These are phyloP conservation scores for Corylus americana DNA, from an alignment of 306 rosid species.

Conservation along the genomic window DNA sequence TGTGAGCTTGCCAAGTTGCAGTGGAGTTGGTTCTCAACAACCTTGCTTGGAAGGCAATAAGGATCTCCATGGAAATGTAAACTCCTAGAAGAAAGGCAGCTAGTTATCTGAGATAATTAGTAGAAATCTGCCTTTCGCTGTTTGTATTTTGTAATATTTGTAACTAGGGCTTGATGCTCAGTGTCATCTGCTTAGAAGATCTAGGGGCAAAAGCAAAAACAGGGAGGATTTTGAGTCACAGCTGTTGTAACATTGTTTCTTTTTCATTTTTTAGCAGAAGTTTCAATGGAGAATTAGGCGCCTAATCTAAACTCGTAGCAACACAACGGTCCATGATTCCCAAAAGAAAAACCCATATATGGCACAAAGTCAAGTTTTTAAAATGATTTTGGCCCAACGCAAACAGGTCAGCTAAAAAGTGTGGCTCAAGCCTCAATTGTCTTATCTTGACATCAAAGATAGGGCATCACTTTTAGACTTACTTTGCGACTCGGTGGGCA, in stretches of 20 bases:
- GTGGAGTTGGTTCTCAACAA: conserved; percentile 49
- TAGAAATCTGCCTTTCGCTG: conserved; percentile 6
- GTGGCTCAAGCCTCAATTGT: too few species aligned
- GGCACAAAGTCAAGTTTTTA: background rate
- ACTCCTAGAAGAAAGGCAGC: conserved; percentile 30
- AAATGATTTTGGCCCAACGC: background rate
- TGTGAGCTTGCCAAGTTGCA: conserved; percentile 37
- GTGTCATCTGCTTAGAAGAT: conserved; percentile 21
- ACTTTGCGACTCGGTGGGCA: too few species aligned
- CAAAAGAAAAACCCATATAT: background rate
- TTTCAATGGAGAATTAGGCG: background rate
- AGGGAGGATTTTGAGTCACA: conserved; percentile 7
- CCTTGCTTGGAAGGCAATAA: conserved; percentile 47
- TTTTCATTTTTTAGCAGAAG: background rate
- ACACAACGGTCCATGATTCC: background rate
- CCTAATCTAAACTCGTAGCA: background rate
- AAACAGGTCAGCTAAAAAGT: too few species aligned
- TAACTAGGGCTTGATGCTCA: conserved; percentile 17
- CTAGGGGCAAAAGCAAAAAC: conserved; percentile 17
- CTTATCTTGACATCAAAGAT: too few species aligned
- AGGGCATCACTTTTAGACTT: too few species aligned
- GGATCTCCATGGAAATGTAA: conserved; percentile 54
- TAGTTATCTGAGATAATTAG: conserved; percentile 18
- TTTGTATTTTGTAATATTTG: conserved; percentile 30
- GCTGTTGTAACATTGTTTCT: conserved; percentile 8